Percentiles rank a stretch among this genome's conserved stretches.
phyloP scores from a whole-genome alignment of 108 stramenopile genomes.

The Skeletonema potamos region DNA sequence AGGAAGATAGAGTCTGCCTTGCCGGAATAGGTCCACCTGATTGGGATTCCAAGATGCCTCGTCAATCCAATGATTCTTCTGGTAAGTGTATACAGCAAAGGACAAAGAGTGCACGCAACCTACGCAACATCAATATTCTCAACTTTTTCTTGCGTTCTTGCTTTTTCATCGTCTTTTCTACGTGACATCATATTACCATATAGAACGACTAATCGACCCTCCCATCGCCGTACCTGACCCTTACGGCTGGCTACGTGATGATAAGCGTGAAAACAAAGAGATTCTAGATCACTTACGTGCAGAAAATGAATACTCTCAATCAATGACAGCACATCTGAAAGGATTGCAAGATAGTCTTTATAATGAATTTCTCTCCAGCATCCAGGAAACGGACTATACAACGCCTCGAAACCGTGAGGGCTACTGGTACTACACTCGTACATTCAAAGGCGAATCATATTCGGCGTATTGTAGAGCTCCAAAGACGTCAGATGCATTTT shows the following conservation, averaged over 20 bases:
- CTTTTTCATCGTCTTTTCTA: too few relatives aligned
- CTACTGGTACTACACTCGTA: constrained; percentile 88
- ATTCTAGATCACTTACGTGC: constrained; percentile 76
- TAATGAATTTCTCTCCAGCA: constrained; percentile 49
- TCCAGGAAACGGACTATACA: constrained; percentile 86
- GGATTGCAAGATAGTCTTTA: constrained; percentile 69
- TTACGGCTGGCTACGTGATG: constrained; percentile 94
- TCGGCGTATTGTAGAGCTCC: constrained; percentile 83
- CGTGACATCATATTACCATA: not conserved
- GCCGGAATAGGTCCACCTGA: constrained; percentile 50
- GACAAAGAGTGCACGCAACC: too few relatives aligned
- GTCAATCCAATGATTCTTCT: constrained; percentile 31
- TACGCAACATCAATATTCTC: too few relatives aligned
- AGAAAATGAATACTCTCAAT: constrained; percentile 86
- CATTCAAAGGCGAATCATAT: constrained; percentile 89
- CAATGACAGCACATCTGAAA: constrained; percentile 65
- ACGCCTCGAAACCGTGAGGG: constrained; percentile 40
- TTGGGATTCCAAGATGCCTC: constrained; percentile 30
- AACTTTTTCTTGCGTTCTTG: too few relatives aligned
- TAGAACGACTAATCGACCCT: constrained; percentile 64
- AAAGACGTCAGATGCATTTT: constrained; percentile 18
- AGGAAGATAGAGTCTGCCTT: constrained; percentile 65
- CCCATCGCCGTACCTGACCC: constrained; percentile 75
- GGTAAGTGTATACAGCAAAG: not conserved
- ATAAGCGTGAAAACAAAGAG: constrained; percentile 67